Conservation (phyloP, 179 eudicot species). For the Pouteria campechiana region DNA sequence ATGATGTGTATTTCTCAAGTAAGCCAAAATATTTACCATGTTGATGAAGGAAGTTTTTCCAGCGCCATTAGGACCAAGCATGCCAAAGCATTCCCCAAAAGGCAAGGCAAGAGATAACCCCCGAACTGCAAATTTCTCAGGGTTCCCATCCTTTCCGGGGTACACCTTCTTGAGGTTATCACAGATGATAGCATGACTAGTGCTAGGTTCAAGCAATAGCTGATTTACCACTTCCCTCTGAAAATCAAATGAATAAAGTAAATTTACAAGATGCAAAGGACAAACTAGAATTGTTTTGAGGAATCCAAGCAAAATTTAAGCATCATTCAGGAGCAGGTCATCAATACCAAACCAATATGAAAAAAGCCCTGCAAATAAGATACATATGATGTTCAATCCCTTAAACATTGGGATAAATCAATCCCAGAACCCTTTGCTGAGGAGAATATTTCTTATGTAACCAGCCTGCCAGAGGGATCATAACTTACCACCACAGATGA, state of each 20-base stretch:
- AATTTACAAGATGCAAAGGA: too few species aligned
- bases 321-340: too few species aligned
- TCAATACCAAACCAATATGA: too few species aligned
- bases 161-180: slow-evolving; percentile 61
- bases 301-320: too few species aligned
- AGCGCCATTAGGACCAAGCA: slow-evolving; percentile 99
- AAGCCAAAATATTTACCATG: slow-evolving; percentile 35
- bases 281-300: too few species aligned
- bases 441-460: too few species aligned
- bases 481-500: too few species aligned
- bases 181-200: slow-evolving; percentile 45
- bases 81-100: slow-evolving; percentile 87
- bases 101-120: slow-evolving; percentile 69
- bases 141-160: slow-evolving; percentile 87
- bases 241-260: neutral
- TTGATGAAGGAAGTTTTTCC: slow-evolving; percentile 89
- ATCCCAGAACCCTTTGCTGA: too few species aligned
- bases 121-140: slow-evolving; percentile 68
- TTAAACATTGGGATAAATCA: too few species aligned
- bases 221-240: slow-evolving; percentile 83
- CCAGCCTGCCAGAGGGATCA: too few species aligned
- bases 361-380: too few species aligned
- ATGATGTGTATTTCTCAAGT: neutral
- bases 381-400: too few species aligned
- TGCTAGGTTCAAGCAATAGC: slow-evolving; percentile 39